These are phyloP conservation scores for Coemansia umbellata DNA, from an alignment of 192 early-diverging fungal genomes.

Conservation along the genomic window DNA sequence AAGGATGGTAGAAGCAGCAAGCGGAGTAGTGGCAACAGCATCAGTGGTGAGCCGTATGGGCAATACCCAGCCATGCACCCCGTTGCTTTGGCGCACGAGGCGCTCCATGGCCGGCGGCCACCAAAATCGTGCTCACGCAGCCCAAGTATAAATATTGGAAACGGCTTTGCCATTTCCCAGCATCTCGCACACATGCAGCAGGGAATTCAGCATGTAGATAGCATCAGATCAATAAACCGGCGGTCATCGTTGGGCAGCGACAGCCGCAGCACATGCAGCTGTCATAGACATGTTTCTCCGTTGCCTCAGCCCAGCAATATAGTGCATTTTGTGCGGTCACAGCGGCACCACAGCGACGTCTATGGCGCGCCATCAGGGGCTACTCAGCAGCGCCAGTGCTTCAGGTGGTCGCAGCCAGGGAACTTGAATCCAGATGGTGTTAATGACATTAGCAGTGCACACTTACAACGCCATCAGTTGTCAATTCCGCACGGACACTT, in stretches of 20 bases:
- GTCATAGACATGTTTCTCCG: not conserved
- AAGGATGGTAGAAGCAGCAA: not conserved
- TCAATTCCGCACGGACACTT: not conserved
- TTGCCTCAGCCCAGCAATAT: not conserved
- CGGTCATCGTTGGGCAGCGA: not conserved
- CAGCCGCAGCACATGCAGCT: not conserved
- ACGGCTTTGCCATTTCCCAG: no score
- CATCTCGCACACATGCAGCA: no score
- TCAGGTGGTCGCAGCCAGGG: slow-evolving; percentile 1
- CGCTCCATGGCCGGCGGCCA: slow-evolving; percentile 28
- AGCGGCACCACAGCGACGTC: slow-evolving; percentile 3
- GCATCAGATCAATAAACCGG: no score
- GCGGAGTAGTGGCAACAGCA: not conserved
- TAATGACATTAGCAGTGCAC: not conserved
- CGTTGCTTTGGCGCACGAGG: slow-evolving; percentile 28
- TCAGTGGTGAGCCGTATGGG: not conserved
- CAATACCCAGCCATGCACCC: slow-evolving; percentile 20
- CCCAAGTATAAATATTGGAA: no score
- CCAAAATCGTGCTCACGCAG: no score
- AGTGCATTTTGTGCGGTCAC: slow-evolving; percentile 3
- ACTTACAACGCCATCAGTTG: slow-evolving; percentile 17
- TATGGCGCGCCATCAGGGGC: not conserved
- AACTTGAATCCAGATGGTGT: not conserved
- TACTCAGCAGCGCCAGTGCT: not conserved
- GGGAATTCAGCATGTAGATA: no score